Conservation (phyloP, 306 rosid species). For the Dicorynia guianensis region DNA sequence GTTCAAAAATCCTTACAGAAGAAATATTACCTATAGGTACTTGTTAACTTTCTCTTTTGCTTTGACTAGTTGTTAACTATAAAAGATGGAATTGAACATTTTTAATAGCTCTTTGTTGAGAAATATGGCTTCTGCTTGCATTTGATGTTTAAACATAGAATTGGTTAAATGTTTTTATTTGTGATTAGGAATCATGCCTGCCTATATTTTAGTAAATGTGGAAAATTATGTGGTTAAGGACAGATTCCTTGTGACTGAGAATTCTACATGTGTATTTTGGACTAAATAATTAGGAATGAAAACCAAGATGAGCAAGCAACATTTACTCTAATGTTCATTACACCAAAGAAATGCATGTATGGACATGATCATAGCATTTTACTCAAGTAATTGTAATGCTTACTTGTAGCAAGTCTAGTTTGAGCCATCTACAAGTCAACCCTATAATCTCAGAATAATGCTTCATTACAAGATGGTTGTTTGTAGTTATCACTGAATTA, state of each 20-base stretch:
- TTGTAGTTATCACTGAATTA: too few relatives aligned
- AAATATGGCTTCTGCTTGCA: slow-evolving; percentile 29
- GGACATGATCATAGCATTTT: neutral
- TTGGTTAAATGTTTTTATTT: slow-evolving; percentile 15
- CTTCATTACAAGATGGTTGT: too few relatives aligned
- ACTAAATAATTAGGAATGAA: neutral
- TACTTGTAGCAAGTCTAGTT: neutral
- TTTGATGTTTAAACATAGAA: slow-evolving; percentile 29
- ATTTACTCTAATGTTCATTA: slow-evolving; percentile 7
- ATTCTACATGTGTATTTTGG: slow-evolving; percentile 8
- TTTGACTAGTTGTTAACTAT: neutral
- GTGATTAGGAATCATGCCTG: neutral
- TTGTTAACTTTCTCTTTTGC: slow-evolving; percentile 9
- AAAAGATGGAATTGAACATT: slow-evolving; percentile 12
- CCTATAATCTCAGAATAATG: too few relatives aligned
- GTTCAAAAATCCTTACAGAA: slow-evolving; percentile 87
- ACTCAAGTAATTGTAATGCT: neutral
- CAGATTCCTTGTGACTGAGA: neutral
- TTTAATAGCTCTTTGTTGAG: slow-evolving; percentile 19
- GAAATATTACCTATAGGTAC: slow-evolving; percentile 93
- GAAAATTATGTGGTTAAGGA: neutral
- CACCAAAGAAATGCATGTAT: neutral
- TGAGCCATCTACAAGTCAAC: neutral
- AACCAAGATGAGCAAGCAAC: slow-evolving; percentile 2
- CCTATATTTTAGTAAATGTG: slow-evolving; percentile 5